Evolutionary conservation across 768 basidiomycete species (phyloP).

Genomic region (Lentinula boryana): DNA sequence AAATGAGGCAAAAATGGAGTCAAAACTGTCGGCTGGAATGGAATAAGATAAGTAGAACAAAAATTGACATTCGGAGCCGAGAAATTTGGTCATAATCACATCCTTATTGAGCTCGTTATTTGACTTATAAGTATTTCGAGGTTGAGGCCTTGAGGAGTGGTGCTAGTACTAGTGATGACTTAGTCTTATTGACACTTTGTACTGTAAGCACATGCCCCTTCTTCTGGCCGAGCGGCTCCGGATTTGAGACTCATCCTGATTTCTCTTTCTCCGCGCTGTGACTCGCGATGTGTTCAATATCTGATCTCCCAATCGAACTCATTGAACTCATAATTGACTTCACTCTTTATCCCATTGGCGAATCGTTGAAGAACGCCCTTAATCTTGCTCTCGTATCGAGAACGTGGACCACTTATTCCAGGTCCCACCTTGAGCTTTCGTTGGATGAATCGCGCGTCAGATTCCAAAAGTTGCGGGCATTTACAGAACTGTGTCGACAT

Average conservation of each 20-base stretch:
- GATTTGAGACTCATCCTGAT: not conserved
- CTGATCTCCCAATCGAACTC: not conserved
- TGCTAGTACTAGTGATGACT: too few species aligned
- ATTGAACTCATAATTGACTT: not conserved
- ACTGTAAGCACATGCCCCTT: too few species aligned
- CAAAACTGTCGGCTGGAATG: not conserved
- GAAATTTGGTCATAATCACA: too few species aligned
- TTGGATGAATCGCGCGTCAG: not conserved
- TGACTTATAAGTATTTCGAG: too few species aligned
- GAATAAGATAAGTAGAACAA: too few species aligned
- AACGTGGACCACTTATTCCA: not conserved
- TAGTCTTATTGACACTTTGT: too few species aligned
- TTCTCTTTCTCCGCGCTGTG: not conserved
- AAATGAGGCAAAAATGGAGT: not conserved
- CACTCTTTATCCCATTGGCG: not conserved
- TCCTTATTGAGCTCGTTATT: too few species aligned
- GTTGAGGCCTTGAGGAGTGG: too few species aligned
- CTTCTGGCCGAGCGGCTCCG: too few species aligned
- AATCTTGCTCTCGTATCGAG: not conserved
- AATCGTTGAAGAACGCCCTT: not conserved
- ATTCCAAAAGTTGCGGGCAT: not conserved
- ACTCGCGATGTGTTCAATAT: not conserved
- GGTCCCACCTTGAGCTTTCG: not conserved
- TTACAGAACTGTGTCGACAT: not conserved
- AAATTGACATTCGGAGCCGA: too few species aligned